Evolutionary conservation across 306 rosid species (phyloP).

Genomic region (Echinosophora koreensis): DNA sequence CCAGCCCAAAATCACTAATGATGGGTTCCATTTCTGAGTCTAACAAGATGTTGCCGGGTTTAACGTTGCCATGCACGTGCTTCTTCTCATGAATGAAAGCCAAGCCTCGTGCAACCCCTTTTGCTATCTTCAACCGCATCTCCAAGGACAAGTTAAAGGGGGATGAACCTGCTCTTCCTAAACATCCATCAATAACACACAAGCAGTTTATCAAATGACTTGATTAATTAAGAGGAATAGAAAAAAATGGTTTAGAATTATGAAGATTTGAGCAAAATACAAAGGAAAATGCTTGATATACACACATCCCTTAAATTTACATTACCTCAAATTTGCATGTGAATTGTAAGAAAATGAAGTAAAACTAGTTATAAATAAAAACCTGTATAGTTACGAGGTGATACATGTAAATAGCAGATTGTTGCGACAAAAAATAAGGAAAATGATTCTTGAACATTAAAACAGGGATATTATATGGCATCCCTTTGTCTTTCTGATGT

Average conservation of each 20-base stretch:
- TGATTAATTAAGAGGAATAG: neutral
- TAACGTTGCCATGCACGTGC: constrained; percentile 81
- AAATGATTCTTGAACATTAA: no score
- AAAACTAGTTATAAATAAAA: no score
- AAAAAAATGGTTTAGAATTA: neutral
- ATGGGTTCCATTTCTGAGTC: constrained; percentile 73
- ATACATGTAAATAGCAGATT: neutral
- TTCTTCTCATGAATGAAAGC: constrained; percentile 88
- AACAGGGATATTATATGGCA: no score
- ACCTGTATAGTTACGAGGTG: no score
- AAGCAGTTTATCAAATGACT: neutral
- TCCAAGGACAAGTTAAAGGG: constrained; percentile 66
- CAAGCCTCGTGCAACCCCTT: constrained; percentile 80
- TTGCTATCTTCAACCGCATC: constrained; percentile 72
- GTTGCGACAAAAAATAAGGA: neutral
- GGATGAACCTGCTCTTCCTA: constrained; percentile 72
- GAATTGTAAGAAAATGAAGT: no score
- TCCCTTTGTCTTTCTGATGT: no score
- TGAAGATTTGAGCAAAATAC: neutral
- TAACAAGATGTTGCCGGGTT: constrained; percentile 79
- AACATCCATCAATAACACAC: constrained; percentile 23
- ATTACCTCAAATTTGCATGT: no score
- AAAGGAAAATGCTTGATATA: neutral
- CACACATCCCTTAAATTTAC: neutral
- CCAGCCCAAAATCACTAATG: constrained; percentile 78